Evolutionary conservation across 2,329 filamentous ascomycete genomes (phyloP).

Genomic region (Botrytis fabae): DNA sequence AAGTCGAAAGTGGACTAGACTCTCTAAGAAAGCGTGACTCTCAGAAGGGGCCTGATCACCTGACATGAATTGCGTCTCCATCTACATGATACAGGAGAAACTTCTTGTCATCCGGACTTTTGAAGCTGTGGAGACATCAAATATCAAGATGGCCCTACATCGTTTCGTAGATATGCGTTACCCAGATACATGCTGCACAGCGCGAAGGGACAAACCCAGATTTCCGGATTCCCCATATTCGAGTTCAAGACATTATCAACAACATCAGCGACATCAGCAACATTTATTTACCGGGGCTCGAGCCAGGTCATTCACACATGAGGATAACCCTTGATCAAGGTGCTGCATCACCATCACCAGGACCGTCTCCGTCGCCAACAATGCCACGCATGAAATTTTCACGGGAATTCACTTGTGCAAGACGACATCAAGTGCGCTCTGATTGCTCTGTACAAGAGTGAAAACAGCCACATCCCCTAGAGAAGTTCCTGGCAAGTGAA

Average conservation of each 20-base stretch:
- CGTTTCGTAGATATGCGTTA: not conserved
- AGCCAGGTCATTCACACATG: not conserved
- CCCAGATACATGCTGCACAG: not conserved
- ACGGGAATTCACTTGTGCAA: not conserved
- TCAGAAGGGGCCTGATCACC: fast-evolving
- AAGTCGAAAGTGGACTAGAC: not conserved
- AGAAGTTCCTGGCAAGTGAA: not conserved
- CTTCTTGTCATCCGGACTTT: not conserved
- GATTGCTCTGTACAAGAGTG: not conserved
- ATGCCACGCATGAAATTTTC: not conserved
- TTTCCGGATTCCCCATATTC: not conserved
- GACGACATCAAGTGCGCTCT: not conserved
- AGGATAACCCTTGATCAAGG: not conserved
- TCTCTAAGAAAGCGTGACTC: not conserved
- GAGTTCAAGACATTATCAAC: not conserved
- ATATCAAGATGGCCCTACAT: not conserved
- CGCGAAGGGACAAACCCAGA: not conserved
- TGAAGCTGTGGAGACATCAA: not conserved
- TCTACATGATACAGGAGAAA: slow-evolving; percentile 4
- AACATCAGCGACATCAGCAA: not conserved
- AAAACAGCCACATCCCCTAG: not conserved
- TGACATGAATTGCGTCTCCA: not conserved
- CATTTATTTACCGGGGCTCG: not conserved
- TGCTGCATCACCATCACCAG: not conserved
- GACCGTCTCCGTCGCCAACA: too few relatives aligned